Base-by-base conservation (phyloP, 1,284 basidiomycete species). In the Ustilago tritici region DNA sequence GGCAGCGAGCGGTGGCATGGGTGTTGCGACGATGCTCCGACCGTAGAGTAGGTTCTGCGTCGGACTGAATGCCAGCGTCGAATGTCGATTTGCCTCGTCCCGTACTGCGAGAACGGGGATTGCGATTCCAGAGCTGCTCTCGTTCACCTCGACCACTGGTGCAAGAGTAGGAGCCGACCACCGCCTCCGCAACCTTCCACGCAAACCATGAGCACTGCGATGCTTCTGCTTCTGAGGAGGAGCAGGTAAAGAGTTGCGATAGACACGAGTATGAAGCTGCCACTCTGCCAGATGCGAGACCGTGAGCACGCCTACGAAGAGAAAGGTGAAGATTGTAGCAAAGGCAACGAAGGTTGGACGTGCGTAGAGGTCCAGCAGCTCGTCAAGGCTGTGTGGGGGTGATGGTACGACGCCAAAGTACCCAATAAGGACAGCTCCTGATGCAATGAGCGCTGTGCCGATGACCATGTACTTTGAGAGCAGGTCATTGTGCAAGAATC, bases 341-440 rank as follows among this genome's bases (percentile, higher is more conserved):
- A 90, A 88, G 17, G 91, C 92, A 15, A 96, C 89, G 85, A 97
- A 98, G 0, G 93, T 88, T 2, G 92, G 91, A 38, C 95, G 89
- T 52, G 89, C 88, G 87, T 95, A 96, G 8, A 98, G 89, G 31
- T 87, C 86, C 32, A 98, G 89, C 40, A 98, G 89, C 86, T 96
- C 94, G 75, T 95, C 93, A 15, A 98, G 89, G 1, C 92, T 92
- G 80, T 93, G 93, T n/a, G 93, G 93, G 12, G 91, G 90, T 86
- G 97, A 94, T n/a, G 93, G 91, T 0, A 98, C 93, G 65, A 95
- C 93, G 59, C 95, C 95, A 86, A 96, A 98, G 65, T 94, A 89
- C 23, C 93, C 95, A 68, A 98, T 95, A 66, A 96, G 89, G 38
- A 94, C 91, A 1, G 95, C 95, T 36, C 95, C 95, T 12, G 91